Evolutionary conservation across 352 stramenopile genomes (phyloP).

Genomic region (Pythium monospermum): DNA sequence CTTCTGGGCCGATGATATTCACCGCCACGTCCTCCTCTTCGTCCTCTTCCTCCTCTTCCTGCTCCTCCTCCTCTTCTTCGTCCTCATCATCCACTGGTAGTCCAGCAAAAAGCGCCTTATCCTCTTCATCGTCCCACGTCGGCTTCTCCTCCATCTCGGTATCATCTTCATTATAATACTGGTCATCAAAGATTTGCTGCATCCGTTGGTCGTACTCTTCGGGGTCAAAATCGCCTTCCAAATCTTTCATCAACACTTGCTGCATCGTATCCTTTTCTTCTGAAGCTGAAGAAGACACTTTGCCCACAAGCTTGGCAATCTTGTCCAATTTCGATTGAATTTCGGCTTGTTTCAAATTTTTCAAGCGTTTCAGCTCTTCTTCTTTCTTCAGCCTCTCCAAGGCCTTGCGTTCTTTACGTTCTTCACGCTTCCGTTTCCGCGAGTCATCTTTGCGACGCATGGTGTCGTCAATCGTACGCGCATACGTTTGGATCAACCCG

Average conservation of each 20-base stretch:
- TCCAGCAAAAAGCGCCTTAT: slow-evolving; percentile 79
- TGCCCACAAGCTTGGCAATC: slow-evolving; percentile 82
- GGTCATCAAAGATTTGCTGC: slow-evolving; percentile 95
- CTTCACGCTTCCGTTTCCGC: slow-evolving; percentile 93
- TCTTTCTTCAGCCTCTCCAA: slow-evolving; percentile 96
- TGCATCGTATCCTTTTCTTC: slow-evolving; percentile 45
- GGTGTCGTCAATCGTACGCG: slow-evolving; percentile 79
- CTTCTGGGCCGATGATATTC: slow-evolving; percentile 13
- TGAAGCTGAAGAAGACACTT: too few relatives aligned
- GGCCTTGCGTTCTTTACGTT: slow-evolving; percentile 92
- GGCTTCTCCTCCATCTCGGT: slow-evolving; percentile 68
- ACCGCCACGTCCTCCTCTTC: slow-evolving; percentile 32
- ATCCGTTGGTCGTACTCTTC: slow-evolving; percentile 97
- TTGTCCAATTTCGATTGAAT: slow-evolving; percentile 93
- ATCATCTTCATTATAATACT: slow-evolving; percentile 94
- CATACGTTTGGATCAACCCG: slow-evolving; percentile 80
- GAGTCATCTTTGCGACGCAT: slow-evolving; percentile 96
- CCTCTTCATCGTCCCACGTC: slow-evolving; percentile 77
- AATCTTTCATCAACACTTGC: slow-evolving; percentile 37
- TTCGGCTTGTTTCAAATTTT: slow-evolving; percentile 98
- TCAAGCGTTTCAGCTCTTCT: slow-evolving; percentile 94
- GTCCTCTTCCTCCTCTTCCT: slow-evolving; percentile 19
- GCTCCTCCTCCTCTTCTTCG: slow-evolving; percentile 42
- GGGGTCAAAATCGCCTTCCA: slow-evolving; percentile 96
- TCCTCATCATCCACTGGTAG: slow-evolving; percentile 59